A percentile compares a stretch with the other conserved stretches of the same genome.
Conservation (phyloP, 345 rosid genomes). For the Jatropha curcas region DNA sequence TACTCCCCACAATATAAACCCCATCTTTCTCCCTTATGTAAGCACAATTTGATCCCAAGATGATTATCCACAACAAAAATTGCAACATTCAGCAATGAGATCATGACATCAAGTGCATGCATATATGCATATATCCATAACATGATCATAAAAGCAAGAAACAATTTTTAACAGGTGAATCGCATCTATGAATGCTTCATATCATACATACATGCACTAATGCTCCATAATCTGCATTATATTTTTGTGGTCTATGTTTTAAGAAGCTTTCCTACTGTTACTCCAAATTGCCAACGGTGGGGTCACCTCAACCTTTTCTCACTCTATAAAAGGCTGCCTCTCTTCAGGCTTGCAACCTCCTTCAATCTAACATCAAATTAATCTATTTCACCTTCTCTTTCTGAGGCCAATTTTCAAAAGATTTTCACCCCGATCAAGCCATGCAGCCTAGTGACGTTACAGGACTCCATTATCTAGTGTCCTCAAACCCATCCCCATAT, state of each 20-base stretch:
- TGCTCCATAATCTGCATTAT: conserved; percentile 36
- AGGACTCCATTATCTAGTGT: conserved; percentile 44
- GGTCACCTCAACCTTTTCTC: conserved; percentile 45
- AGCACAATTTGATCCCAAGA: conserved; percentile 44
- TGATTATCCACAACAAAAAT: conserved; percentile 51
- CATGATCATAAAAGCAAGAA: conserved; percentile 13
- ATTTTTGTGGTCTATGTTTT: conserved; percentile 18
- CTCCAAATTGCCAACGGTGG: conserved; percentile 42
- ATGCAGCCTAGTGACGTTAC: conserved; percentile 65
- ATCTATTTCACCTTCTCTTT: conserved; percentile 1
- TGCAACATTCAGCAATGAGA: conserved; percentile 12
- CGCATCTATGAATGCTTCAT: background rate
- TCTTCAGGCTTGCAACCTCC: conserved; percentile 34
- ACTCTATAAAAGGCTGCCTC: conserved; percentile 44
- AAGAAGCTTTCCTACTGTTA: conserved; percentile 15
- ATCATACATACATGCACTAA: conserved; percentile 18
- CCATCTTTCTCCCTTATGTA: conserved; percentile 44
- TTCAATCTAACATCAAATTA: conserved; percentile 17
- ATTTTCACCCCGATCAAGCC: conserved; percentile 21
- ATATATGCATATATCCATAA: conserved; percentile 28
- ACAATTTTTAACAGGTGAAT: conserved; percentile 13
- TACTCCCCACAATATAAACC: conserved; percentile 49
- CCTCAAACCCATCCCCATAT: conserved; percentile 43
- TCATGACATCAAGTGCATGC: conserved; percentile 9
- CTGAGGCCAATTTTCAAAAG: background rate